Evolutionary conservation across 768 basidiomycete genomes (phyloP).

Genomic region (Russula olivacea): DNA sequence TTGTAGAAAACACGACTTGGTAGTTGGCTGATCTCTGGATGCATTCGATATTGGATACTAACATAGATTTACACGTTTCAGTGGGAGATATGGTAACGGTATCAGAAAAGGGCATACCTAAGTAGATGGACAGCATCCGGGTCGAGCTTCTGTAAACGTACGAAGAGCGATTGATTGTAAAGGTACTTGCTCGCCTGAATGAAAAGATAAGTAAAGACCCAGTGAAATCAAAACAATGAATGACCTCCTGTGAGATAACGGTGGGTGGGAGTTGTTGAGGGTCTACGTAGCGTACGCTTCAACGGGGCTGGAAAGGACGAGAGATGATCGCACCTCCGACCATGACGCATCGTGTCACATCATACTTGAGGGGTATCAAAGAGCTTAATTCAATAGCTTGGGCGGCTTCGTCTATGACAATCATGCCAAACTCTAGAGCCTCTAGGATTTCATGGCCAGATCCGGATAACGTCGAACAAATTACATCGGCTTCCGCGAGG

Average conservation of each 20-base stretch:
- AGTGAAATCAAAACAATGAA: slow-evolving; percentile 27
- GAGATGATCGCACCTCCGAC: slow-evolving; percentile 62
- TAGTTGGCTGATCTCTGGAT: slow-evolving; percentile 87
- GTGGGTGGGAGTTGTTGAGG: slow-evolving; percentile 97
- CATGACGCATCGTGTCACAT: slow-evolving; percentile 77
- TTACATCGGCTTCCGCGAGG: slow-evolving; percentile 84
- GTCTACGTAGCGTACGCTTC: slow-evolving; percentile 39
- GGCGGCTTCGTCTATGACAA: slow-evolving; percentile 97
- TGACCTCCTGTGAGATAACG: slow-evolving; percentile 59
- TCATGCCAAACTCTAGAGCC: slow-evolving; percentile 83
- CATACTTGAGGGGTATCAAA: slow-evolving; percentile 90
- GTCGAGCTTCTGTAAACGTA: slow-evolving; percentile 74
- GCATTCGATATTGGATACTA: slow-evolving; percentile 99
- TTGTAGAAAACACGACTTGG: slow-evolving; percentile 88
- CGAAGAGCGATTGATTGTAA: slow-evolving; percentile 92
- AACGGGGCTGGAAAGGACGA: neutral
- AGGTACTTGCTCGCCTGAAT: slow-evolving; percentile 56
- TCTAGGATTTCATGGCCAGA: slow-evolving; percentile 85
- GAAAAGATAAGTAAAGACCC: slow-evolving; percentile 1
- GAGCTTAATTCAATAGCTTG: slow-evolving; percentile 95
- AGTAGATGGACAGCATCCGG: slow-evolving; percentile 86
- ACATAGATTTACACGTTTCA: slow-evolving; percentile 2
- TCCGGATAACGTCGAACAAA: slow-evolving; percentile 91
- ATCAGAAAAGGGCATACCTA: slow-evolving; percentile 46
- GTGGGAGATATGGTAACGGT: neutral